These are phyloP conservation scores for Dissophora ornata DNA, from an alignment of 192 early-diverging fungal genomes.

Conservation along the genomic window DNA sequence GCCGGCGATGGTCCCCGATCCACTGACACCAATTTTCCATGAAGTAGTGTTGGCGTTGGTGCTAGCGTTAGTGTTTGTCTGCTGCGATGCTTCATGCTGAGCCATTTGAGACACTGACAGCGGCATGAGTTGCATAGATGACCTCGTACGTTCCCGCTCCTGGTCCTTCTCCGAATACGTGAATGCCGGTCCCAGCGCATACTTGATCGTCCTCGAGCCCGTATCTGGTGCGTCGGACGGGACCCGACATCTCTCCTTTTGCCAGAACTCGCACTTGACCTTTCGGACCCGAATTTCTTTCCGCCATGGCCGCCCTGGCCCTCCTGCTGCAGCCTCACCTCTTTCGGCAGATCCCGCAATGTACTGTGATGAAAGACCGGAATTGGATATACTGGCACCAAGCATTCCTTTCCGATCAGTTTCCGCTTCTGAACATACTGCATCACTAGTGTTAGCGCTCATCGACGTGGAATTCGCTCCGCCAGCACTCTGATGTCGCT, in stretches of 20 bases:
- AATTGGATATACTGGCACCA: neutral
- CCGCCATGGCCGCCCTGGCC: slow-evolving; percentile 10
- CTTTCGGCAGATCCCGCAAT: neutral
- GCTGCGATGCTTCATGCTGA: neutral
- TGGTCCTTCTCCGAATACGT: slow-evolving; percentile 43
- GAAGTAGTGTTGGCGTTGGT: no score
- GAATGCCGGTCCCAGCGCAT: slow-evolving; percentile 27
- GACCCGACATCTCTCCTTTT: slow-evolving; percentile 47
- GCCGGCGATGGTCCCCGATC: neutral
- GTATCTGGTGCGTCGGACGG: slow-evolving; percentile 4
- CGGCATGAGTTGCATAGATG: slow-evolving; percentile 7
- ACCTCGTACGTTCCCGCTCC: slow-evolving; percentile 7
- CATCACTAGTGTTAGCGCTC: neutral
- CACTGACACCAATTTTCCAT: neutral
- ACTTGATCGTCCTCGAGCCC: slow-evolving; percentile 30
- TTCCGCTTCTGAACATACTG: neutral
- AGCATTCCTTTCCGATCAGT: neutral
- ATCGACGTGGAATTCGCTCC: neutral
- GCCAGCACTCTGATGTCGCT: slow-evolving; percentile 10
- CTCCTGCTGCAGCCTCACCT: neutral
- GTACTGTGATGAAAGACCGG: neutral
- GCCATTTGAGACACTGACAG: neutral
- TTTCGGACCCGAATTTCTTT: slow-evolving; percentile 47
- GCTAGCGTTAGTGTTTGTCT: neutral
- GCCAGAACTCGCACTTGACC: slow-evolving; percentile 53